These are phyloP conservation scores for Termitomyces sp. DNA, from an alignment of 1,284 basidiomycete species.

Conservation along the genomic window DNA sequence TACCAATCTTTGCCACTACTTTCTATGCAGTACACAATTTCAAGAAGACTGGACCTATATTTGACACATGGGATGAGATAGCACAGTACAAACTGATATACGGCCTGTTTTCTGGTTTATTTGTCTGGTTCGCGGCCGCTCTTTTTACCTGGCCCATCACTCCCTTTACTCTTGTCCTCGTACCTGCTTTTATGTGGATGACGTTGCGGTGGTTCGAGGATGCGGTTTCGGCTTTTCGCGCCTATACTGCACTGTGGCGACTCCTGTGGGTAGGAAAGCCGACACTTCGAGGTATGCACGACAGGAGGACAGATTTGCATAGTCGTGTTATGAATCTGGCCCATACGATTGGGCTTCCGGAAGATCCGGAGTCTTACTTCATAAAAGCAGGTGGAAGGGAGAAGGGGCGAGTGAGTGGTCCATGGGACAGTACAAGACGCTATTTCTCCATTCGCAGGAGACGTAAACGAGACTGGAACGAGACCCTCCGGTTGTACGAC, in stretches of 20 bases:
- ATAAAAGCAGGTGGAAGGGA: constrained; percentile 49
- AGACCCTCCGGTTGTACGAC: constrained; percentile 74
- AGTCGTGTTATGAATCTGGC: constrained; percentile 62
- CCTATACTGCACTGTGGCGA: constrained; percentile 55
- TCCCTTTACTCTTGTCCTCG: constrained; percentile 46
- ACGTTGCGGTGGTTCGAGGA: constrained; percentile 83
- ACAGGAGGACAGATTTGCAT: constrained; percentile 52
- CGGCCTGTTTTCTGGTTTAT: constrained; percentile 66
- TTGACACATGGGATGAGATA: constrained; percentile 82
- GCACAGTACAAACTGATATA: constrained; percentile 85
- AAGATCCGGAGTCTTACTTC: constrained; percentile 65
- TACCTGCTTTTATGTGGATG: constrained; percentile 82
- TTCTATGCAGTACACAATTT: constrained; percentile 63
- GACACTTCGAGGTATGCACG: constrained; percentile 49
- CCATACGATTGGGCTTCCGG: constrained; percentile 56
- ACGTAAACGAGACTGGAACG: constrained; percentile 85
- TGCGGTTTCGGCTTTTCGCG: constrained; percentile 70
- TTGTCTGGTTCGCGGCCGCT: constrained; percentile 54
- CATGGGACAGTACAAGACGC: constrained; percentile 62
- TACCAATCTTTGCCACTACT: constrained; percentile 67
- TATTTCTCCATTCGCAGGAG: constrained; percentile 77
- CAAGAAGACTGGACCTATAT: constrained; percentile 72
- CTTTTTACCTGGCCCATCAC: constrained; percentile 60
- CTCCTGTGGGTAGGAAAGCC: constrained; percentile 61
- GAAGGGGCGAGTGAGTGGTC: constrained; percentile 62